Evolutionary conservation across 495 filamentous ascomycete genomes (phyloP), one percentile per base, ranked within the genome.

Genomic region (Xylaria bambusicola): DNA sequence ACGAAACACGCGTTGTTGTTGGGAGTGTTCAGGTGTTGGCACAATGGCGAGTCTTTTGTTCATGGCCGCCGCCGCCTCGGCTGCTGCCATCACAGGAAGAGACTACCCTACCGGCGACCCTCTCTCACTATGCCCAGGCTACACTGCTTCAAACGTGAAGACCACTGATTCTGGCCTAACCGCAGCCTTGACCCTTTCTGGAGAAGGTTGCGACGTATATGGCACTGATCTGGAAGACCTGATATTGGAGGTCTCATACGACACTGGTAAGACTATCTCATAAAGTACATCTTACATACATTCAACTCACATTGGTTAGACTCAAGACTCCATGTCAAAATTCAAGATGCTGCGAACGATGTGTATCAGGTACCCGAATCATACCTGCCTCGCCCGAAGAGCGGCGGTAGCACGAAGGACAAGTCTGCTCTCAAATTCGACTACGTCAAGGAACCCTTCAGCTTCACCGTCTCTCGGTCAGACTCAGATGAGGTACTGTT

Each of bases 311-410:
- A 49, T 15, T n/a, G 21, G 33, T 8, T 38, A 92, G 89, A 88
- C 38, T 78, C 81, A 24, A 87, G 91, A 17, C 84, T 95, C 9
- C 91, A 94, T 71, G 87, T 95, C 62, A 86, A 89, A 67, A 93
- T 96, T 56, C 84, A 88, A 57, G 91, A 95, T 71, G 75, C 82
- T 23, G 84, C 80, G n/a, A 83, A 90, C 52, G 77, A 83, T 51
- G 84, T 89, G 20, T 96, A 93, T 65, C 88, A 94, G 70, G 84
- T 96, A 18, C 90, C 91, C 13, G 81, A 86, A 20, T 82, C 79
- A 3, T 86, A 91, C 17, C 70, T 96, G 15, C 80, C 88, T 15
- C 84, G 89, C 1, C 88, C 90, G 0, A 59, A 69, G 45, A 52
- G 62, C 18, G 24, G 61, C 6, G 65, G 66, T 1, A 55, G 56